A percentile compares a stretch with the other conserved stretches of the same genome.
These are phyloP conservation scores for Microcos paniculata DNA, from an alignment of 345 rosid genomes.

Conservation along the genomic window DNA sequence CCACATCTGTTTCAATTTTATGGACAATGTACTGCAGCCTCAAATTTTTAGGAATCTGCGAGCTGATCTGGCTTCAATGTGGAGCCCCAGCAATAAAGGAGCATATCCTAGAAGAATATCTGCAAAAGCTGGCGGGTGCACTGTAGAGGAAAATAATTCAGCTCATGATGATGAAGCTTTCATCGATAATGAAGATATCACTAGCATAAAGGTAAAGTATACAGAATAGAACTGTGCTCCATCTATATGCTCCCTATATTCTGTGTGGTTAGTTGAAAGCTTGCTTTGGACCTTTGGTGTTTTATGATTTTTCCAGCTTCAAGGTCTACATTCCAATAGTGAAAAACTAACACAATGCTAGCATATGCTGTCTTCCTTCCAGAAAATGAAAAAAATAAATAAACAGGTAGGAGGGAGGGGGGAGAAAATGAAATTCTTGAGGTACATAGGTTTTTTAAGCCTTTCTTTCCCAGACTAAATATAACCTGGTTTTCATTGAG, in stretches of 20 bases:
- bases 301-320: background rate
- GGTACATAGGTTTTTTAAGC: background rate
- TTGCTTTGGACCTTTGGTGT: background rate
- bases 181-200: constrained; percentile 30
- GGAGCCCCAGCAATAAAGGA: constrained; percentile 49
- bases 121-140: constrained; percentile 27
- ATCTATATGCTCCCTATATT: background rate
- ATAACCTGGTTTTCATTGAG: background rate
- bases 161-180: constrained; percentile 17
- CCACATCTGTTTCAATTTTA: background rate
- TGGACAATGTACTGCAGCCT: constrained; percentile 44
- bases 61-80: constrained; percentile 68
- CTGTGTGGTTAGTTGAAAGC: background rate
- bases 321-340: background rate
- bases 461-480: background rate
- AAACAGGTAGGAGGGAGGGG: too few species aligned
- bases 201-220: constrained; percentile 47
- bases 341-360: background rate
- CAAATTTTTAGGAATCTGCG: constrained; percentile 61
- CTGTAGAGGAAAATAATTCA: constrained; percentile 27
- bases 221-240: constrained; percentile 1
- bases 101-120: constrained; percentile 47
- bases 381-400: background rate
- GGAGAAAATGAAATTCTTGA: background rate
- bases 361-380: background rate